Base-by-base conservation (phyloP, 176 grass and related monocot species). In the Urochloa ruziziensis region DNA sequence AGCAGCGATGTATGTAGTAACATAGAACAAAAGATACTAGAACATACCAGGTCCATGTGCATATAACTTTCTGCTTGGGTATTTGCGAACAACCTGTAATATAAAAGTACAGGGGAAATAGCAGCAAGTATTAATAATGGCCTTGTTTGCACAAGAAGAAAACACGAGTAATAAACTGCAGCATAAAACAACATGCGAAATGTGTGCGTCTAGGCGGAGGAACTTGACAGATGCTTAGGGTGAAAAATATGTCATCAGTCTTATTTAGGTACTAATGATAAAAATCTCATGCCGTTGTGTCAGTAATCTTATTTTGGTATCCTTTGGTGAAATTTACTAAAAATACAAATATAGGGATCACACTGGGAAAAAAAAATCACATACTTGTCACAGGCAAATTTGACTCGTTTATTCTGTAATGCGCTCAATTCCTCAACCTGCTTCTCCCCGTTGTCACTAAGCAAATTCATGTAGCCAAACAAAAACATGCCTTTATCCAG, bases 391-490 rank as follows among this genome's bases (percentile, higher is more conserved):
- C 76, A 93, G 36, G 89, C 93, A 75, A 91, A 81, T 87, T 91
- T 82, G 42, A 89, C 79, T 34, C 80, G 85, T 47, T 88, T 86
- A 42, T 88, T 88, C 59, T 95, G 91, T 49, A 82, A 60, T 62
- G 75, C 87, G 18, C 73, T 93, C 32, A 93, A 79, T 75, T 93
- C 93, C 82, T 91, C 89, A 13, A 93, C 70, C 66, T 75, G 88
- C 51, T 95, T 86, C 48, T 74, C 68, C 64, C 75, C 57, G 43
- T 62, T 43, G 25, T 87, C 84, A 85, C 57, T 51, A 77, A 88
- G 89, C 67, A 88, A 88, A 91, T 95, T 92, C 85, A 95, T 88
- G 82, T 84, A 92, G 12, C 96, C 93, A 85, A 92, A 89, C 59
- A 95, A 75, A 88, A 95, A 81, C 79, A 93, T 89, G 49, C 82